These are phyloP conservation scores for Fusarium drepaniforme DNA, from an alignment of 2,329 filamentous ascomycete genomes.

Conservation along the genomic window DNA sequence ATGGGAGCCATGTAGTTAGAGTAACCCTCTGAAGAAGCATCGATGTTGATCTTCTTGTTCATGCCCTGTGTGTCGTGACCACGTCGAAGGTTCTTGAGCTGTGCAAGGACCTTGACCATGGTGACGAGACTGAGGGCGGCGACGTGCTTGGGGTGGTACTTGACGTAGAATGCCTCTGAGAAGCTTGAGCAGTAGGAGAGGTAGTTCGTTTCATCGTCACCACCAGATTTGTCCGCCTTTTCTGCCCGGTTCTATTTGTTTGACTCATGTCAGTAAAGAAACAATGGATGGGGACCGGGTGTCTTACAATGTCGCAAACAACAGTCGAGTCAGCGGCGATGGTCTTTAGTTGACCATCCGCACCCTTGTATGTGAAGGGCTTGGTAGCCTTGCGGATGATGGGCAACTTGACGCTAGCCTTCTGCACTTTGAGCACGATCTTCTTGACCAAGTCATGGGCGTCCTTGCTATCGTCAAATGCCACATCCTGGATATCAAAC, in stretches of 20 bases:
- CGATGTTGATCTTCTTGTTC: conserved; percentile 29
- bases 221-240: neutral
- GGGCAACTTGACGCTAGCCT: conserved; percentile 18
- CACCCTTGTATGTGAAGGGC: neutral
- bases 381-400: conserved; percentile 21
- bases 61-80: conserved; percentile 24
- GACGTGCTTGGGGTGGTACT: conserved; percentile 24
- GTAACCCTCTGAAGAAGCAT: conserved; percentile 23
- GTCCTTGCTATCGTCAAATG: neutral
- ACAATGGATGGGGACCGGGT: neutral
- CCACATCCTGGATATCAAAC: neutral
- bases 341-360: neutral
- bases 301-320: conserved; percentile 30
- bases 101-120: conserved; percentile 32
- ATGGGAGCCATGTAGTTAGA: conserved; percentile 40
- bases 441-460: conserved; percentile 8
- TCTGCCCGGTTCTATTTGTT: neutral
- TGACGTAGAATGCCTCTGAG: conserved; percentile 29
- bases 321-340: conserved; percentile 12
- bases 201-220: neutral
- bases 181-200: conserved; percentile 23
- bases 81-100: conserved; percentile 32
- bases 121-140: conserved; percentile 14
- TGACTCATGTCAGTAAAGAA: neutral
- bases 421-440: conserved; percentile 14